phyloP scores from a whole-genome alignment of 2,329 filamentous ascomycete genomes.

The Fusarium sp. region DNA sequence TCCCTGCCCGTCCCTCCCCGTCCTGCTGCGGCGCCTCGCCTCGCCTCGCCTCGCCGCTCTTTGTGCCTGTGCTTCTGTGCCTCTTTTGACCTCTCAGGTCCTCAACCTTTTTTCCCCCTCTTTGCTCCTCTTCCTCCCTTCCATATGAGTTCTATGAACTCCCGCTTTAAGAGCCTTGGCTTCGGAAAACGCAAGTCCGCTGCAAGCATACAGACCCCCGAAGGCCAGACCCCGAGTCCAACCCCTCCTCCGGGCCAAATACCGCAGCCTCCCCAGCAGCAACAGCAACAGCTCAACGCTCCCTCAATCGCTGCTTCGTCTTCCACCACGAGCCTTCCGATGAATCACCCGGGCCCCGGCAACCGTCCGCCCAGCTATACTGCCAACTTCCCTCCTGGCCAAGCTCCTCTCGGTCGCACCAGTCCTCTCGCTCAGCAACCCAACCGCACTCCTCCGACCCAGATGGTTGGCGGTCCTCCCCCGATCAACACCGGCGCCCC shows the following conservation, averaged over 20 bases:
- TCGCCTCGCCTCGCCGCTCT: constrained; percentile 32
- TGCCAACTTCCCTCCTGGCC: constrained; percentile 63
- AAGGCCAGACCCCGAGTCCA: constrained; percentile 51
- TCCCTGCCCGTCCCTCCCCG: constrained; percentile 36
- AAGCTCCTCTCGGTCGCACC: constrained; percentile 64
- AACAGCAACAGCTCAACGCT: constrained; percentile 55
- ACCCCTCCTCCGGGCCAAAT: constrained; percentile 60
- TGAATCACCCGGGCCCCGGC: constrained; percentile 71
- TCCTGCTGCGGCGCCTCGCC: constrained; percentile 42
- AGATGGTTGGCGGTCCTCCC: constrained; percentile 72
- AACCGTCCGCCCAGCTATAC: constrained; percentile 73
- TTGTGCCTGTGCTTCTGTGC: constrained; percentile 33
- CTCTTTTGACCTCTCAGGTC: constrained; percentile 41
- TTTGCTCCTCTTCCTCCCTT: constrained; percentile 47
- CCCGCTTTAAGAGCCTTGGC: constrained; percentile 81
- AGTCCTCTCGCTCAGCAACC: constrained; percentile 62
- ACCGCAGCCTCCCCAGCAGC: constrained; percentile 59
- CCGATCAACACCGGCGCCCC: constrained; percentile 74
- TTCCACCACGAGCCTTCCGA: constrained; percentile 62
- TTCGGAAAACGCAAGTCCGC: constrained; percentile 83
- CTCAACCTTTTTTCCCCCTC: constrained; percentile 39
- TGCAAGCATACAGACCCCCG: constrained; percentile 66
- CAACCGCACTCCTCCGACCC: constrained; percentile 66
- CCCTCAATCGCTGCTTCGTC: constrained; percentile 54
- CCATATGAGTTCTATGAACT: constrained; percentile 81